A percentile compares a stretch with the other conserved stretches of the same genome.
Conservation (phyloP, 805 yeast genomes). For the Saturnispora saitoi region DNA sequence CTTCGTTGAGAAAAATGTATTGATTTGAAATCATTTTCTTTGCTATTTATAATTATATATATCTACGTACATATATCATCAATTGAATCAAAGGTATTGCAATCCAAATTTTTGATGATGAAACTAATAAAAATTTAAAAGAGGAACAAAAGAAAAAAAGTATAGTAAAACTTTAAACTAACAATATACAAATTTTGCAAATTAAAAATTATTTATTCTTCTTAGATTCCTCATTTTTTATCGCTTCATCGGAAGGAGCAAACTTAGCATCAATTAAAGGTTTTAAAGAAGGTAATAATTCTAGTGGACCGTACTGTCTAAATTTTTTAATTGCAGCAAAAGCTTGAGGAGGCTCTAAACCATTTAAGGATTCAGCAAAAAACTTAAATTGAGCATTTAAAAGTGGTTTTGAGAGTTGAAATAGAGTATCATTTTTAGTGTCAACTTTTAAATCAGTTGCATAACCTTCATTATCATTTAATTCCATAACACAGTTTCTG, state of each 20-base stretch:
- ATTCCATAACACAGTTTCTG: constrained; percentile 47
- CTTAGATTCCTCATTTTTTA: constrained; percentile 1
- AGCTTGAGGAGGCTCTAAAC: constrained; percentile 30
- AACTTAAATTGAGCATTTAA: constrained; percentile 16
- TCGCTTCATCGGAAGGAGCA: constrained; percentile 24
- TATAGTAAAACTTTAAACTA: background rate
- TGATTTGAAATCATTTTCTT: too few relatives aligned
- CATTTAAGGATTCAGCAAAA: constrained; percentile 18
- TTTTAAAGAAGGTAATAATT: constrained; percentile 34
- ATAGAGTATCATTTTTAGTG: constrained; percentile 24
- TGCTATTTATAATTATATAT: too few relatives aligned
- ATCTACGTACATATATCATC: too few relatives aligned
- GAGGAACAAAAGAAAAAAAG: background rate
- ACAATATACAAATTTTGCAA: background rate
- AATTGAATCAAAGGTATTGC: too few relatives aligned
- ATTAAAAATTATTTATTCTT: constrained; percentile 2
- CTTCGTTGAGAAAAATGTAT: constrained; percentile 1
- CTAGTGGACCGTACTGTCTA: constrained; percentile 58
- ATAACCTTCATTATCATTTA: constrained; percentile 81
- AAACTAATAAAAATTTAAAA: too few relatives aligned
- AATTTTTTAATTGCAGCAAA: constrained; percentile 46
- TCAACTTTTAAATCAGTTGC: constrained; percentile 26
- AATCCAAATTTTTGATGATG: too few relatives aligned
- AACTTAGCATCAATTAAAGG: constrained; percentile 35
- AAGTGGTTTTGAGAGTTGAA: constrained; percentile 25